Conservation (phyloP, 768 basidiomycete species). For the Pisolithus orientalis region DNA sequence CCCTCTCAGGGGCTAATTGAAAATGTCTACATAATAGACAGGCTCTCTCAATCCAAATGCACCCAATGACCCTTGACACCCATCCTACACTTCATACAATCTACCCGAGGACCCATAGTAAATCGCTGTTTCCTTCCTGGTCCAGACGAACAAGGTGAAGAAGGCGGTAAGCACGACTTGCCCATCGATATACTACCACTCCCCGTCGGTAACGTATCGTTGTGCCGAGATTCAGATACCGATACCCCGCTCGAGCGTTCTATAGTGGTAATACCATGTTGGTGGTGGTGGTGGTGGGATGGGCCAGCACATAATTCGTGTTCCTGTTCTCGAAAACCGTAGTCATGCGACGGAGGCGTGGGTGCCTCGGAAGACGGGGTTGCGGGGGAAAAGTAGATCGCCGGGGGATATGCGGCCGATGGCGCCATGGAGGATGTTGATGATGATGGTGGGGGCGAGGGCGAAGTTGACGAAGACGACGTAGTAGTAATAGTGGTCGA, state of each 20-base stretch:
- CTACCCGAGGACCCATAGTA: constrained; percentile 66
- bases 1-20: too few relatives aligned
- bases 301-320: not conserved
- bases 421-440: constrained; percentile 9
- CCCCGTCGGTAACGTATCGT: not conserved
- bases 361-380: constrained; percentile 17
- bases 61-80: constrained; percentile 69
- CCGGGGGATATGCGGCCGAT: constrained; percentile 15
- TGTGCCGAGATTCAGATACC: not conserved
- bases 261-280: not conserved
- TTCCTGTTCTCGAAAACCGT: not conserved
- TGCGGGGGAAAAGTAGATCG: constrained; percentile 23
- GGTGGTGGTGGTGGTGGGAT: not conserved
- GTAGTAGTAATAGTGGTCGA: constrained; percentile 18
- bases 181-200: not conserved
- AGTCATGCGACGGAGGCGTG: constrained; percentile 9
- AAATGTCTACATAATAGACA: not conserved
- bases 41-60: constrained; percentile 46
- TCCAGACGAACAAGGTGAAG: constrained; percentile 9
- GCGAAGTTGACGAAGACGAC: constrained; percentile 18
- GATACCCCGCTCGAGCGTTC: not conserved
- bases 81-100: constrained; percentile 60
- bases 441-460: constrained; percentile 14
- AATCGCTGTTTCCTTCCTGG: constrained; percentile 40
- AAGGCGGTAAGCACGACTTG: constrained; percentile 2